Percentiles rank a stretch among this genome's conserved stretches.
These are phyloP conservation scores for Penicillium chermesinum DNA, from an alignment of 495 filamentous ascomycete genomes.

Conservation along the genomic window DNA sequence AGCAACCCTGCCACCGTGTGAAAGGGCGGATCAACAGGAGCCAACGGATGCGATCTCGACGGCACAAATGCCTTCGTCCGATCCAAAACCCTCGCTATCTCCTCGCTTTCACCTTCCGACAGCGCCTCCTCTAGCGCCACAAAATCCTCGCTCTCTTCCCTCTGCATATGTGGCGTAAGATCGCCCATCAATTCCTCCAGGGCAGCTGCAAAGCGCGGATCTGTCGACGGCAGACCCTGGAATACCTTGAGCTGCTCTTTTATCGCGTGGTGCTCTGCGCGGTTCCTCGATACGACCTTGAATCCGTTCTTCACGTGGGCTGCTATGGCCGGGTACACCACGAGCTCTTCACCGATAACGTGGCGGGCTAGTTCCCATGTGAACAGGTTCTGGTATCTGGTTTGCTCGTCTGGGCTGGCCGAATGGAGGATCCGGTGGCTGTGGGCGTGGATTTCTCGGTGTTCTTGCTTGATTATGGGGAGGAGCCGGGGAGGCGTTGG, in stretches of 20 bases:
- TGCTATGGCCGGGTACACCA: constrained; percentile 61
- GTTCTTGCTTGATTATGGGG: constrained; percentile 54
- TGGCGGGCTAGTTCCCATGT: constrained; percentile 65
- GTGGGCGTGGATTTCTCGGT: constrained; percentile 53
- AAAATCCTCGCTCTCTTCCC: constrained; percentile 54
- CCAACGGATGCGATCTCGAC: constrained; percentile 47
- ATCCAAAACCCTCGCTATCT: constrained; percentile 46
- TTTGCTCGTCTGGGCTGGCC: constrained; percentile 43
- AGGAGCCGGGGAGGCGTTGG: constrained; percentile 31
- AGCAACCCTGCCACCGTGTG: constrained; percentile 22
- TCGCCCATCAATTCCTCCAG: constrained; percentile 45
- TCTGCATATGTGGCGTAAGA: constrained; percentile 50
- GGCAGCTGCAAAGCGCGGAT: constrained; percentile 44
- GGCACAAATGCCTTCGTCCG: constrained; percentile 57
- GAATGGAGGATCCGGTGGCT: constrained; percentile 50
- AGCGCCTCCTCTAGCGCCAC: constrained; percentile 47
- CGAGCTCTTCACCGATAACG: constrained; percentile 56
- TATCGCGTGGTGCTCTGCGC: constrained; percentile 53
- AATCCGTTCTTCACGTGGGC: constrained; percentile 48
- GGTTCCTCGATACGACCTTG: constrained; percentile 48
- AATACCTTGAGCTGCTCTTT: constrained; percentile 55
- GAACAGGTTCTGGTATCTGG: constrained; percentile 57
- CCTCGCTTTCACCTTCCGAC: constrained; percentile 29
- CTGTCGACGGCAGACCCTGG: constrained; percentile 44
- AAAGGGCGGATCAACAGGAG: constrained; percentile 23